Percentiles rank a stretch among this genome's conserved stretches.
phyloP scores from a whole-genome alignment of 495 filamentous ascomycete species.

The Penicillium steckii region DNA sequence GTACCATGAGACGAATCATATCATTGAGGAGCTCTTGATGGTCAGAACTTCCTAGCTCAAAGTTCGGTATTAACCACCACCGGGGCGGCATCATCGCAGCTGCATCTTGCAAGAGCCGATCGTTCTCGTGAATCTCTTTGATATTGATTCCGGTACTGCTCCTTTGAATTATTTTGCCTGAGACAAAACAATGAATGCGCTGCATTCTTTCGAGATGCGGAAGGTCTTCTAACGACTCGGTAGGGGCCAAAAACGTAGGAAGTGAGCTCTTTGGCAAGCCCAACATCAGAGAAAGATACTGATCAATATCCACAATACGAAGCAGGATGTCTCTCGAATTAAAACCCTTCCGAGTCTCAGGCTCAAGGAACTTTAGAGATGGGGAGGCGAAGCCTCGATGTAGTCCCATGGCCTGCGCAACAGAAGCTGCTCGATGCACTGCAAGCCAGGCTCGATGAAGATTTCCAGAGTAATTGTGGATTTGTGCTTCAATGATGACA shows the following conservation, averaged over 20 bases:
- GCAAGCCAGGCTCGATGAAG: conserved; percentile 44
- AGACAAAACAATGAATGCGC: conserved; percentile 21
- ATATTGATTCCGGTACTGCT: conserved; percentile 27
- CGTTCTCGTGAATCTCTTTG: conserved; percentile 35
- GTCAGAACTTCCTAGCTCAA: conserved; percentile 1
- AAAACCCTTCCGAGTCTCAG: conserved; percentile 10
- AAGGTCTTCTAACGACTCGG: conserved; percentile 6
- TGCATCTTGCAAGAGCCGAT: conserved; percentile 42
- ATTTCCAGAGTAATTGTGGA: conserved; percentile 46
- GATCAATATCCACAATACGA: conserved; percentile 26
- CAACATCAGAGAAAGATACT: conserved; percentile 41
- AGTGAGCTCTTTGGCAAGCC: conserved; percentile 42
- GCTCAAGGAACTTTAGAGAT: conserved; percentile 14
- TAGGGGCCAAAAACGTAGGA: conserved; percentile 25
- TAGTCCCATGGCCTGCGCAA: conserved; percentile 25
- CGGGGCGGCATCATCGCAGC: conserved; percentile 32
- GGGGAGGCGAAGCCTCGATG: conserved; percentile 16
- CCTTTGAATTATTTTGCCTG: conserved; percentile 45
- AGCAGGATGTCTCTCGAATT: conserved; percentile 11
- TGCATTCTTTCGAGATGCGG: conserved; percentile 22
- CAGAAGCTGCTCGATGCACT: conserved; percentile 33
- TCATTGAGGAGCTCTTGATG: conserved; percentile 5
- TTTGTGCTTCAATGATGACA: conserved; percentile 47
- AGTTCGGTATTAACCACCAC: conserved; percentile 36
- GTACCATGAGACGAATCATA: conserved; percentile 19